Base-by-base conservation (phyloP, 352 stramenopile genomes). In the Phytopythium oedochilum region DNA sequence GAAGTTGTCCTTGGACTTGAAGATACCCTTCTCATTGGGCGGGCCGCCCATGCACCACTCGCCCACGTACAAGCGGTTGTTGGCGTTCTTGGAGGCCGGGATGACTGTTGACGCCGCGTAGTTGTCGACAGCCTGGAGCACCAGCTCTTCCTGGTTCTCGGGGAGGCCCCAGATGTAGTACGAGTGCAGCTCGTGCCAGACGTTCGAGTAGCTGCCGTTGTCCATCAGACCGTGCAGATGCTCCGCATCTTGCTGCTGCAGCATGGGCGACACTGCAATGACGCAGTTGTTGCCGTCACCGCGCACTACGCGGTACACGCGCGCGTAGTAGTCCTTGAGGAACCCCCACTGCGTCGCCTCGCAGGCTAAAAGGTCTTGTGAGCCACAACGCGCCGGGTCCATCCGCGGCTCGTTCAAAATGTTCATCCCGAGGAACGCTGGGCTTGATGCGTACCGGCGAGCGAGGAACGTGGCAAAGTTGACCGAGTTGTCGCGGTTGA, bases 91-190 rank as follows among this genome's bases (percentile, higher is more conserved):
- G 49, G 76, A 78, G 2, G 62, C 59, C 0, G 58, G n/a, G 11
- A 10, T n/a, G 17, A 75, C 32, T 0, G 42, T 69, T 4, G 53
- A 35, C 12, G 42, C 28, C 28, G 28, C 25, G 36, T 77, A 80
- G 2, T 22, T 57, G 22, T 70, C 60, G 25, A 71, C 42, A 0
- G 60, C 59, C 1, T 63, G 31, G 0, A 71, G 42, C 0, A 78
- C 32, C n/a, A 58, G 20, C 20, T 40, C 23, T 38, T 81, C 65
- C 15, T 34, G 67, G 18, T 59, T 40, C n/a, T 36, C 44, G 4
- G 63, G 63, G 26, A 68, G 80, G 2, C 64, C 75, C 63, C 65
- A 78, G n/a, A 74, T 69, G 62, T 75, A 86, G 59, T 86, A 88
- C 17, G 59, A 39, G 44, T 87, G 79, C 22, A 71, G 70, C 34